These are phyloP conservation scores for Cryptococcus hybrid DNA, from an alignment of 1,284 basidiomycete species.

Conservation along the genomic window DNA sequence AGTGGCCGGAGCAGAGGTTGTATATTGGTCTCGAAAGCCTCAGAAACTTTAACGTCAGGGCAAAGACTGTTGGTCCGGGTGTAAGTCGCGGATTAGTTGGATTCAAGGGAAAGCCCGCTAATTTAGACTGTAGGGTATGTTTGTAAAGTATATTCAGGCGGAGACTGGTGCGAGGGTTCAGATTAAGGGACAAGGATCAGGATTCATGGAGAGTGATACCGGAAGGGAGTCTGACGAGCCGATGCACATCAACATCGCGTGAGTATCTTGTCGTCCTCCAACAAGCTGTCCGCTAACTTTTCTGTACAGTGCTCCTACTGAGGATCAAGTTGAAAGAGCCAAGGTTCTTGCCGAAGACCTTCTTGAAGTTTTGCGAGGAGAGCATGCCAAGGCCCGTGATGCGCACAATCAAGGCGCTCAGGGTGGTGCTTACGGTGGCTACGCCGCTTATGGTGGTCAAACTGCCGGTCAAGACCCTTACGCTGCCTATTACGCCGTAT, in stretches of 20 bases:
- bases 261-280: conserved; percentile 17
- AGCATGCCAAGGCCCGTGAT: conserved; percentile 72
- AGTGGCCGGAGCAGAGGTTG: conserved; percentile 95
- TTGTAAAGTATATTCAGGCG: conserved; percentile 97
- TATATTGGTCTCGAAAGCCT: conserved; percentile 83
- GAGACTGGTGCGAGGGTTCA: conserved; percentile 97
- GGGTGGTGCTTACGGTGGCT: conserved; percentile 53
- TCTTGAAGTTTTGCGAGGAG: conserved; percentile 75
- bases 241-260: conserved; percentile 94
- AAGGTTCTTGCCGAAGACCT: conserved; percentile 87
- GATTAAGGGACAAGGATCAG: conserved; percentile 93
- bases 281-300: not conserved
- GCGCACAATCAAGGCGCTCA: conserved; percentile 43
- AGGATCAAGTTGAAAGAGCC: conserved; percentile 79
- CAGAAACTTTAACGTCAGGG: conserved; percentile 94
- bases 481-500: conserved; percentile 33
- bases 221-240: conserved; percentile 87
- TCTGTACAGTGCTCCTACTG: conserved; percentile 74
- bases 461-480: conserved; percentile 20
- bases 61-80: conserved; percentile 93
- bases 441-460: conserved; percentile 30
- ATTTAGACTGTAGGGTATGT: conserved; percentile 66
- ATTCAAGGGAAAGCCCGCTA: not conserved
- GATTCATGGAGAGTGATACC: conserved; percentile 93
- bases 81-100: conserved; percentile 53